Percentiles rank a stretch among this genome's conserved stretches.
phyloP scores from a whole-genome alignment of 164 flowering plant genomes.

The Macadamia tetraphylla region DNA sequence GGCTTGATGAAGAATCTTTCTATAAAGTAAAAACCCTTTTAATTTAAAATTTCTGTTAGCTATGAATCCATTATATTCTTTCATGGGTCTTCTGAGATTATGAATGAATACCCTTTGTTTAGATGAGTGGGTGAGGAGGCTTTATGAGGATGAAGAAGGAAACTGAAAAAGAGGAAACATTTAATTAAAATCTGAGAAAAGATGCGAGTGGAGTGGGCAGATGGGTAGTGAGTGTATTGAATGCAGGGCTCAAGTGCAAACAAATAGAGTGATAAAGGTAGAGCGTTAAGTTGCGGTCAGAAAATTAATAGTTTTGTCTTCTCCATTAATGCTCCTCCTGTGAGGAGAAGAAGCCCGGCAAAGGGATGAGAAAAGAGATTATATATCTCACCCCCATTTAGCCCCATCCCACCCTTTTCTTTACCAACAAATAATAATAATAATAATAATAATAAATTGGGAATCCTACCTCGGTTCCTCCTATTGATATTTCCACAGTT shows the following conservation, averaged over 20 bases:
- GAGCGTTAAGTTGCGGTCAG: conserved; percentile 42
- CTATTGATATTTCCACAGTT: too few species aligned
- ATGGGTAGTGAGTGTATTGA: conserved; percentile 14
- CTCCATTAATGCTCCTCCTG: conserved; percentile 35
- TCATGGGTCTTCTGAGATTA: neutral
- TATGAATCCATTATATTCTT: conserved; percentile 8
- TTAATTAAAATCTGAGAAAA: conserved; percentile 29
- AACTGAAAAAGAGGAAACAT: conserved; percentile 17
- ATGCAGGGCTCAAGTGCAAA: conserved; percentile 28
- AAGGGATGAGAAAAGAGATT: neutral
- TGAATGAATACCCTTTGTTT: too few species aligned
- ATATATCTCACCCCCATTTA: neutral
- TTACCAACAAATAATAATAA: too few species aligned
- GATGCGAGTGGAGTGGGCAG: conserved; percentile 13
- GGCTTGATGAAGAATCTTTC: neutral
- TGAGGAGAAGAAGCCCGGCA: too few species aligned
- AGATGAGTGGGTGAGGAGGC: too few species aligned
- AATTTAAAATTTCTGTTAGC: too few species aligned
- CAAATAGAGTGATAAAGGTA: conserved; percentile 51
- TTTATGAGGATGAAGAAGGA: neutral
- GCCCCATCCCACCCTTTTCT: too few species aligned
- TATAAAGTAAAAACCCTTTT: neutral
- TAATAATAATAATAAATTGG: too few species aligned
- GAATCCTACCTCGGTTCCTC: too few species aligned
- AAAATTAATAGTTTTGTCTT: conserved; percentile 34